phyloP scores from a whole-genome alignment of 2,329 filamentous ascomycete genomes.

The Hypoxylon sp. region DNA sequence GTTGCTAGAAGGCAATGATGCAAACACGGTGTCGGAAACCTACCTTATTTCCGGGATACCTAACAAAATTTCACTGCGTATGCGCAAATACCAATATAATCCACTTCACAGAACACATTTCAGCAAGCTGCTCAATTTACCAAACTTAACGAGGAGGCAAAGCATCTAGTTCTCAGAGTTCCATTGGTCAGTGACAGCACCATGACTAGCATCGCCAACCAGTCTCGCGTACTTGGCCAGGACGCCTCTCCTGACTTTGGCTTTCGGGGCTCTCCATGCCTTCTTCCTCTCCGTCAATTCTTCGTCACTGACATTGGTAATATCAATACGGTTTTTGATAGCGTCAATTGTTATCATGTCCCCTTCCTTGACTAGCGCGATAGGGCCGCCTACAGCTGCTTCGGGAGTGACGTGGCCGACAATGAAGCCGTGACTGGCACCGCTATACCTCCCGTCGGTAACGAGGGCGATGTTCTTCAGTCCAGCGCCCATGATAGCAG shows the following conservation, averaged over 20 bases:
- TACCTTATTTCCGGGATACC: background rate
- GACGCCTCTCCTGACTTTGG: conserved; percentile 82
- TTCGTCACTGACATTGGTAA: conserved; percentile 72
- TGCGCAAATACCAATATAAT: background rate
- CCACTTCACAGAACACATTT: background rate
- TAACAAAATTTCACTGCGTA: background rate
- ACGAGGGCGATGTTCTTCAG: conserved; percentile 90
- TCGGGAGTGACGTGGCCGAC: conserved; percentile 92
- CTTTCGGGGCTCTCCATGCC: conserved; percentile 77
- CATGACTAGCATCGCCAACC: conserved; percentile 91
- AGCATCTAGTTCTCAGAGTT: conserved; percentile 30
- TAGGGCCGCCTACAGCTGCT: conserved; percentile 88
- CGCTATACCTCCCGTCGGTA: conserved; percentile 90
- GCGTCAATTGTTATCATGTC: conserved; percentile 91
- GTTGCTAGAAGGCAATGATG: background rate
- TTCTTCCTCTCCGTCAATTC: conserved; percentile 75
- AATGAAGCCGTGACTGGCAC: conserved; percentile 75
- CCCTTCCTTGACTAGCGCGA: conserved; percentile 83
- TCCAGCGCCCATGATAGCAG: conserved; percentile 92
- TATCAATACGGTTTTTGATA: conserved; percentile 79
- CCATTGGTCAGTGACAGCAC: conserved; percentile 86
- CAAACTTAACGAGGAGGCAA: background rate
- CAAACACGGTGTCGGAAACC: background rate
- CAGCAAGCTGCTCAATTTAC: background rate
- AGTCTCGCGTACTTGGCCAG: conserved; percentile 90